A percentile compares a stretch with the other conserved stretches of the same genome.
Evolutionary conservation across 495 filamentous ascomycete species (phyloP).

Genomic region (Pyrenula massariospora): DNA sequence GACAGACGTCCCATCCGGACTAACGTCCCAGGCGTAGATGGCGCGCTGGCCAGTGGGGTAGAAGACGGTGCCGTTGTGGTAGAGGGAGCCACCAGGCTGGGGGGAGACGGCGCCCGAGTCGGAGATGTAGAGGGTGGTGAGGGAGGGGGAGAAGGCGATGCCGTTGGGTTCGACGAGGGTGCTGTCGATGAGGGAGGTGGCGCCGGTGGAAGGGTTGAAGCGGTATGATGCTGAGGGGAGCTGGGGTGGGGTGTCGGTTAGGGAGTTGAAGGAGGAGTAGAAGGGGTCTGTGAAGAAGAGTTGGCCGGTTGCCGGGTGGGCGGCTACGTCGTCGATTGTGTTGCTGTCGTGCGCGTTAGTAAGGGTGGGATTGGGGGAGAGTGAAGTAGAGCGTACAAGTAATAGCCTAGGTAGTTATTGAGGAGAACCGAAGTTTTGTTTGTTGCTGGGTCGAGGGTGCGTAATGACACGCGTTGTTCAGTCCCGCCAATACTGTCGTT

Average conservation of each 20-base stretch:
- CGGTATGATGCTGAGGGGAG: constrained; percentile 25
- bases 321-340: constrained; percentile 13
- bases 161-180: constrained; percentile 23
- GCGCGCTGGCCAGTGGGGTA: constrained; percentile 3
- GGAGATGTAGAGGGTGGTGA: constrained; percentile 23
- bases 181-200: constrained; percentile 4
- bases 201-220: constrained; percentile 22
- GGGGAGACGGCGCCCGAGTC: constrained; percentile 14
- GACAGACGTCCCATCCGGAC: constrained; percentile 11
- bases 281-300: constrained; percentile 37
- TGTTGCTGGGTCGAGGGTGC: constrained; percentile 16
- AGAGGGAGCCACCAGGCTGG: constrained; percentile 2
- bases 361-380: background rate
- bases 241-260: constrained; percentile 20
- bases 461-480: constrained; percentile 14
- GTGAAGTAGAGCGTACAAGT: constrained; percentile 6
- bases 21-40: constrained; percentile 20
- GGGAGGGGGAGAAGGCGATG: constrained; percentile 22
- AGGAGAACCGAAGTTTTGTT: constrained; percentile 14
- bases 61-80: constrained; percentile 2
- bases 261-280: constrained; percentile 24
- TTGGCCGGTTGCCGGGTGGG: constrained; percentile 22
- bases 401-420: constrained; percentile 20
- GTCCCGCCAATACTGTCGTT: constrained; percentile 13
- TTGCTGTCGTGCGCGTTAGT: constrained; percentile 2